Evolutionary conservation across 192 early-diverging fungal species (phyloP), one percentile per base, ranked within the genome.

Genomic region (Coemansia sp.): DNA sequence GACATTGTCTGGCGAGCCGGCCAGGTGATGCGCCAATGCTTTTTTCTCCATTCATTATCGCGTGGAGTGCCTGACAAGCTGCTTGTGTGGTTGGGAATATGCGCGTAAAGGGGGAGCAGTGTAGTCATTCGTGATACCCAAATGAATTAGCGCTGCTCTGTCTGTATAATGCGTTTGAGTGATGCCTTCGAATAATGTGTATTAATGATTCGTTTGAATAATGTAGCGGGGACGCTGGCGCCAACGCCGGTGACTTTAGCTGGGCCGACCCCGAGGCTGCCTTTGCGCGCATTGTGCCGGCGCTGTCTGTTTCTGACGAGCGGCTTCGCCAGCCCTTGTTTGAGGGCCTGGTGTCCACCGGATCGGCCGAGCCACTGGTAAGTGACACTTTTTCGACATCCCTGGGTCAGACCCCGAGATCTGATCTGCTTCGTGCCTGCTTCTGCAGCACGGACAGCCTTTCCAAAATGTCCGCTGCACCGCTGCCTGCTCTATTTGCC

Each of bases 311-410:
- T 31, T 40, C 52, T 21, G 56, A 67, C 29, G 47, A 72, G 35
- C 53, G 40, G 6, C 50, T 73, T 45, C 44, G 76, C 12, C 63
- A 43, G 50, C 50, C 56, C 8, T 52, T 79, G 54, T 73, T 79
- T 69, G 76, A 79, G 21, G 76, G 76, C 19, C 48, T 79, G 21
- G 76, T 79, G 16, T 51, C 58, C 42, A 57, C 76, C n/a, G 76
- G 76, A 45, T 69, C 76, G 47, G 45, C 66, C 12, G 70, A 73
- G 58, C 76, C 76, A 56, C 55, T 73, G 62, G 76, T 79, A 79
- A 69, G 76, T 54, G 14, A 11, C 18, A 50, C n/a, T n/a, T n/a
- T 48, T n/a, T n/a, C n/a, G n/a, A n/a, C n/a, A n/a, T n/a, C n/a
- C n/a, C n/a, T n/a, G n/a, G n/a, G n/a, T n/a, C n/a, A n/a, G n/a